A percentile compares a stretch with the other conserved stretches of the same genome.
These are phyloP conservation scores for Aspergillus brunneoviolaceus DNA, from an alignment of 2,329 filamentous ascomycete genomes.

Conservation along the genomic window DNA sequence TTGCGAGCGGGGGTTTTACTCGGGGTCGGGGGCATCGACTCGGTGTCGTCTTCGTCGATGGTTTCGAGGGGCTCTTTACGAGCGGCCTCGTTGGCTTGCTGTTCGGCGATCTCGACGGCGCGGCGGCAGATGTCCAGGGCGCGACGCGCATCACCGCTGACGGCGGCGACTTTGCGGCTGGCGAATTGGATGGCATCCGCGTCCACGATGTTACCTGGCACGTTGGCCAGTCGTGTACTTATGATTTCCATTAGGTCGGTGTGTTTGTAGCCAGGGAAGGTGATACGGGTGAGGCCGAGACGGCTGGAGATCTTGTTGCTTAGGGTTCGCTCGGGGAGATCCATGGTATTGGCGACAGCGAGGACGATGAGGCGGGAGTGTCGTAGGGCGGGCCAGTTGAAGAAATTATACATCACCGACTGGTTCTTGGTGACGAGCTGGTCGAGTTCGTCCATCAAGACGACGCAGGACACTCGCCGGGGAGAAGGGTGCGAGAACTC, in stretches of 20 bases:
- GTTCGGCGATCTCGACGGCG: constrained; percentile 91
- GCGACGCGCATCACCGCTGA: constrained; percentile 88
- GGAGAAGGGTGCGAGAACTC: constrained; percentile 93
- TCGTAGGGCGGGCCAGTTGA: constrained; percentile 93
- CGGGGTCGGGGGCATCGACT: constrained; percentile 45
- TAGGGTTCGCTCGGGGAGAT: constrained; percentile 89
- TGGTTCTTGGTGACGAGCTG: constrained; percentile 98
- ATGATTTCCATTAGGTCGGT: constrained; percentile 98
- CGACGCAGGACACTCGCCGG: constrained; percentile 87
- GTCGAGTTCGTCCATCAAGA: constrained; percentile 97
- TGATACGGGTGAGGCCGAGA: constrained; percentile 85
- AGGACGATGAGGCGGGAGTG: constrained; percentile 94
- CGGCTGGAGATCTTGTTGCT: constrained; percentile 98
- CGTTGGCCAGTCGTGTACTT: constrained; percentile 83
- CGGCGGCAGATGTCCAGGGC: constrained; percentile 93
- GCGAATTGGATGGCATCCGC: constrained; percentile 94
- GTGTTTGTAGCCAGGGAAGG: constrained; percentile 95
- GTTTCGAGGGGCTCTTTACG: constrained; percentile 18
- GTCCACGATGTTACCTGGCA: constrained; percentile 86
- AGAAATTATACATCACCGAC: constrained; percentile 99
- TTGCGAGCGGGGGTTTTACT: constrained; percentile 42
- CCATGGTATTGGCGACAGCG: constrained; percentile 98
- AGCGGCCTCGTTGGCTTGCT: constrained; percentile 58
- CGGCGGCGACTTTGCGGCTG: constrained; percentile 91
- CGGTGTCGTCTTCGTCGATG: constrained; percentile 29